A percentile compares a stretch with the other conserved stretches of the same genome.
These are phyloP conservation scores for Incumbomyces lentus DNA, from an alignment of 2,329 filamentous ascomycete species.

Conservation along the genomic window DNA sequence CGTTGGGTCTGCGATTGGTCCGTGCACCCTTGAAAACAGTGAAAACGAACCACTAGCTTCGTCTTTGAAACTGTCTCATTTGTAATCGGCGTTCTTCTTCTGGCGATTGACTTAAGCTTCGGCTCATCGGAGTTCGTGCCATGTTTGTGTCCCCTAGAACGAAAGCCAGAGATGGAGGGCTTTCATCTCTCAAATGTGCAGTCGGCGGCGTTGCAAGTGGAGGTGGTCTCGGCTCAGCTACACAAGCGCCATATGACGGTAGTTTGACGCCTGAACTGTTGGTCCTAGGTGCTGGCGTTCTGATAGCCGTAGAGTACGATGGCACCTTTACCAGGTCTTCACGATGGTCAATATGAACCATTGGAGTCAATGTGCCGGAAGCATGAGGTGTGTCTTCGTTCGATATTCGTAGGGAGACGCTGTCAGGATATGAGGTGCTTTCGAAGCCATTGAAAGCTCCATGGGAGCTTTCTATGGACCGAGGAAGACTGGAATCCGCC, in stretches of 20 bases:
- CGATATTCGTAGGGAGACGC: constrained; percentile 36
- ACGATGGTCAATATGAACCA: constrained; percentile 44
- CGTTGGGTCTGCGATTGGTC: too few species aligned
- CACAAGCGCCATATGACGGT: constrained; percentile 57
- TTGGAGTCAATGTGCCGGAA: constrained; percentile 34
- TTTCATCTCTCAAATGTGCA: constrained; percentile 26
- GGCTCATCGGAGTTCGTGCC: constrained; percentile 22
- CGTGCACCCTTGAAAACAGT: too few species aligned
- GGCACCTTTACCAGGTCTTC: constrained; percentile 62
- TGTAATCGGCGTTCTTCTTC: constrained; percentile 32
- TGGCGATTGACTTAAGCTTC: constrained; percentile 22
- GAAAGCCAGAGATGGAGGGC: constrained; percentile 29
- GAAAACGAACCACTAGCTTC: constrained; percentile 2
- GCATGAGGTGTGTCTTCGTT: constrained; percentile 36
- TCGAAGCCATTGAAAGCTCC: neutral
- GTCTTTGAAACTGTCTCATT: constrained; percentile 30
- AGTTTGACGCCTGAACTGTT: constrained; percentile 38
- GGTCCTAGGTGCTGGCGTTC: constrained; percentile 49
- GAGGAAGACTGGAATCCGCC: neutral
- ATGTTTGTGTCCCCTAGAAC: constrained; percentile 15
- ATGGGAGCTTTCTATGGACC: neutral
- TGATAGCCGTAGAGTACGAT: constrained; percentile 65
- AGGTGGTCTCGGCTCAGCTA: constrained; percentile 18
- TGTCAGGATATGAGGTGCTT: constrained; percentile 3
- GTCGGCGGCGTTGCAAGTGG: constrained; percentile 29